phyloP scores from a whole-genome alignment of 306 rosid species.

The Abrus precatorius region DNA sequence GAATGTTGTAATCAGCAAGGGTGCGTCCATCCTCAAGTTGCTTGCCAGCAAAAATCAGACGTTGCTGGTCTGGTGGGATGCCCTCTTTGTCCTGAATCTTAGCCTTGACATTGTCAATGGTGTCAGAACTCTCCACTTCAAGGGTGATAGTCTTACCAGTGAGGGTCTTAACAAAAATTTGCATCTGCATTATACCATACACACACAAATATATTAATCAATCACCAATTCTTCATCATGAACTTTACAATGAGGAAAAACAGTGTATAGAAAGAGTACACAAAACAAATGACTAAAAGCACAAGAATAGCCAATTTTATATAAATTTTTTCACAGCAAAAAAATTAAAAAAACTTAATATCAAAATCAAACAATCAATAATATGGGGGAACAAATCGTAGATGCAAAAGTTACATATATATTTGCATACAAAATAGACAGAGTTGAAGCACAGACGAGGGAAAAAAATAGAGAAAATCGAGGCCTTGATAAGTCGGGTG shows the following conservation, averaged over 20 bases:
- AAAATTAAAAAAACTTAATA: too few species aligned
- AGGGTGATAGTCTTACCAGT: conserved; percentile 47
- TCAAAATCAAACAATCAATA: neutral
- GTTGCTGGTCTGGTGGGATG: conserved; percentile 40
- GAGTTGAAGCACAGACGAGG: neutral
- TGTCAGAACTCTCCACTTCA: conserved; percentile 46
- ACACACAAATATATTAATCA: neutral
- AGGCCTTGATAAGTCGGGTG: neutral
- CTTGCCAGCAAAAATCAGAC: conserved; percentile 45
- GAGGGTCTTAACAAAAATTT: conserved; percentile 44
- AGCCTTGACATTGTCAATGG: conserved; percentile 40
- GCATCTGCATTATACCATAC: conserved; percentile 12
- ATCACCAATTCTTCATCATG: neutral
- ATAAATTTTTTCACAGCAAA: neutral
- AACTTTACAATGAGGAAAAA: neutral
- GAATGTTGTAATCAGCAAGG: conserved; percentile 42
- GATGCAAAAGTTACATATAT: neutral
- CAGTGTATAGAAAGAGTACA: neutral
- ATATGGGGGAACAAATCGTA: neutral
- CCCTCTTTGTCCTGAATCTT: conserved; percentile 47
- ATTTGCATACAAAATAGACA: neutral
- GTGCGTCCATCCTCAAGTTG: conserved; percentile 44
- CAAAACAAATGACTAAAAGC: neutral
- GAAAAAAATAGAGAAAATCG: neutral
- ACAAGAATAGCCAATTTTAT: neutral